Percentiles rank a stretch among this genome's conserved stretches.
Evolutionary conservation across 176 grass and related monocot genomes (phyloP).

Genomic region (Elymus sibiricus): DNA sequence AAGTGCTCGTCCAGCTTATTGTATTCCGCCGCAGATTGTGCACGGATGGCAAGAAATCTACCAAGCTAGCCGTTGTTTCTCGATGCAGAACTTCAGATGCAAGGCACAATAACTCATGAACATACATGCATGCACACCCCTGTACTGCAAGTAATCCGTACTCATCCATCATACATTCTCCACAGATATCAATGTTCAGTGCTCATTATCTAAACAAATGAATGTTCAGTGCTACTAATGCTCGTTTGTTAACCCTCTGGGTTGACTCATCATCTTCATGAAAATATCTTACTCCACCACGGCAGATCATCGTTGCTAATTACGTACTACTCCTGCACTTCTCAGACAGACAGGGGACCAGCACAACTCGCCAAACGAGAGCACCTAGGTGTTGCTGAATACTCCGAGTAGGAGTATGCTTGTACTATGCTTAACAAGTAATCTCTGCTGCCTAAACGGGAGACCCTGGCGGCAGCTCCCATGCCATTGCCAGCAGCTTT

Average conservation of each 20-base stretch:
- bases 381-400: slow-evolving; percentile 3
- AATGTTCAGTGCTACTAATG: not conserved
- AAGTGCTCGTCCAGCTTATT: not conserved
- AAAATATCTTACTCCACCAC: not conserved
- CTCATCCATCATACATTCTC: not conserved
- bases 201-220: not conserved
- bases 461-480: slow-evolving; percentile 20
- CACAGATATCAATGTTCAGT: not conserved
- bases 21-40: not conserved
- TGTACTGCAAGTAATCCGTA: not conserved
- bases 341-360: not conserved
- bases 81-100: not conserved
- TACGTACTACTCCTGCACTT: not conserved
- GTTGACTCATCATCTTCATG: not conserved
- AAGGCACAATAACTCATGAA: not conserved
- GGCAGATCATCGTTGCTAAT: not conserved
- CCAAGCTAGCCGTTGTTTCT: not conserved
- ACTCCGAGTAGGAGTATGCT: not conserved
- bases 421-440: slow-evolving; percentile 10
- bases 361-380: slow-evolving; percentile 6
- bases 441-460: slow-evolving; percentile 15
- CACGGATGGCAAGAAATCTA: not conserved
- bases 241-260: not conserved
- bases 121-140: not conserved
- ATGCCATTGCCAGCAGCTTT: slow-evolving; percentile 16